phyloP scores from a whole-genome alignment of 352 stramenopile species.

The Phytophthora uliginosa region DNA sequence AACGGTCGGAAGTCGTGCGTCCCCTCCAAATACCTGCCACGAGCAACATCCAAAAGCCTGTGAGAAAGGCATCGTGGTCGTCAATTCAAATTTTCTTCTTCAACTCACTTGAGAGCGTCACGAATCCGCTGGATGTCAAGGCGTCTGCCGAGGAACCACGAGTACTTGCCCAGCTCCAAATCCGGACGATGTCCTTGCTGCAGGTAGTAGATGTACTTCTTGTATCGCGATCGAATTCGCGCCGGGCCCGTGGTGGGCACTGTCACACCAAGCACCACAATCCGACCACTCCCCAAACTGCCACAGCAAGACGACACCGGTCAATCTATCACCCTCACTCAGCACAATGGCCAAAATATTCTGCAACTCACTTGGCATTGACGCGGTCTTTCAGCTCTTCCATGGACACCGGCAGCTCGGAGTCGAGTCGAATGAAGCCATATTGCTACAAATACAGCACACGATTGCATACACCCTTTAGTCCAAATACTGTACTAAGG shows the following conservation, averaged over 20 bases:
- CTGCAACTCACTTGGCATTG: slow-evolving; percentile 59
- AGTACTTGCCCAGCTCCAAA: slow-evolving; percentile 77
- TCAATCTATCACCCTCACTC: slow-evolving; percentile 2
- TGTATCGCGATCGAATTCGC: slow-evolving; percentile 85
- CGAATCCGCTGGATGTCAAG: slow-evolving; percentile 70
- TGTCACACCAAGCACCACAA: slow-evolving; percentile 65
- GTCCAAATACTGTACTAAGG: slow-evolving; percentile 6
- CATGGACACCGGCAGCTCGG: slow-evolving; percentile 50
- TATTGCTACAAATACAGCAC: slow-evolving; percentile 68
- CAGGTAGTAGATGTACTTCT: slow-evolving; percentile 93
- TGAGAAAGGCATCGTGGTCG: not conserved
- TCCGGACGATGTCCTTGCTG: slow-evolving; percentile 83
- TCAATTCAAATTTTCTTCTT: not conserved
- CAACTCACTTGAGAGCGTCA: slow-evolving; percentile 66
- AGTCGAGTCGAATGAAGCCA: slow-evolving; percentile 73
- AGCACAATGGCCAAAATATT: not conserved
- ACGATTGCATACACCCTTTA: slow-evolving; percentile 29
- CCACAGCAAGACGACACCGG: slow-evolving; percentile 3
- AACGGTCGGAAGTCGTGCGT: slow-evolving; percentile 87
- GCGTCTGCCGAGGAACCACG: slow-evolving; percentile 84
- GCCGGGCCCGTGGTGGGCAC: slow-evolving; percentile 42
- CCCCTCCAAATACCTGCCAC: slow-evolving; percentile 64
- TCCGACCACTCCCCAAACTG: slow-evolving; percentile 46
- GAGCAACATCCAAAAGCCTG: not conserved
- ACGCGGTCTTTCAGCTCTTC: slow-evolving; percentile 56